phyloP scores from a whole-genome alignment of 352 stramenopile genomes.

The Blastocystis sp. region DNA sequence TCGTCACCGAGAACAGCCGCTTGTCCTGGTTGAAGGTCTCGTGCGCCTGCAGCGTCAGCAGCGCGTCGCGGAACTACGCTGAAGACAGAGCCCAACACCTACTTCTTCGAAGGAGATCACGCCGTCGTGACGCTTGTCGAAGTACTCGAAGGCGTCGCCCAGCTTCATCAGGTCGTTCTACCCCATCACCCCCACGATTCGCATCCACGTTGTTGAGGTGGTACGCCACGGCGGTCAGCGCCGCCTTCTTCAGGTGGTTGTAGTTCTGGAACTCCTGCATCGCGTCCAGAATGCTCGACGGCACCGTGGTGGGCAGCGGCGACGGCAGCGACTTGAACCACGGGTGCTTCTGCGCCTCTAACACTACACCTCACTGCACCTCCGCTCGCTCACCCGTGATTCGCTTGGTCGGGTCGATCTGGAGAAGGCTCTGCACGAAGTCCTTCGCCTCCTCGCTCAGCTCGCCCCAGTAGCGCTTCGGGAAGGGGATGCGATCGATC shows the following conservation, averaged over 20 bases:
- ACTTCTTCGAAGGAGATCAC: conserved; percentile 36
- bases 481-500: conserved; percentile 33
- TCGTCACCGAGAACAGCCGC: neutral
- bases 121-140: conserved; percentile 26
- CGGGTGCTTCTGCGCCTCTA: conserved; percentile 19
- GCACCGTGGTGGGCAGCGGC: neutral
- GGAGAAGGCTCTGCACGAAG: neutral
- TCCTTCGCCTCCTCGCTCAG: neutral
- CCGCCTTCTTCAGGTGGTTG: conserved; percentile 51
- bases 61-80: conserved; percentile 12
- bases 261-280: conserved; percentile 38
- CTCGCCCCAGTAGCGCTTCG: conserved; percentile 34
- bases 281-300: neutral
- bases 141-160: conserved; percentile 44
- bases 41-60: conserved; percentile 14
- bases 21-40: neutral
- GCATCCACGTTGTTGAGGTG: conserved; percentile 17
- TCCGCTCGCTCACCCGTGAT: neutral
- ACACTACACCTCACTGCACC: neutral
- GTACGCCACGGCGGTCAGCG: conserved; percentile 25
- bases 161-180: conserved; percentile 60
- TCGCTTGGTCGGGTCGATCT: conserved; percentile 25
- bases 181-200: neutral
- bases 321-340: conserved; percentile 13
- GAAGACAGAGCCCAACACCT: neutral